Percentiles rank a stretch among this genome's conserved stretches.
phyloP scores from a whole-genome alignment of 805 yeast genomes.

The Wickerhamiella lipophila region DNA sequence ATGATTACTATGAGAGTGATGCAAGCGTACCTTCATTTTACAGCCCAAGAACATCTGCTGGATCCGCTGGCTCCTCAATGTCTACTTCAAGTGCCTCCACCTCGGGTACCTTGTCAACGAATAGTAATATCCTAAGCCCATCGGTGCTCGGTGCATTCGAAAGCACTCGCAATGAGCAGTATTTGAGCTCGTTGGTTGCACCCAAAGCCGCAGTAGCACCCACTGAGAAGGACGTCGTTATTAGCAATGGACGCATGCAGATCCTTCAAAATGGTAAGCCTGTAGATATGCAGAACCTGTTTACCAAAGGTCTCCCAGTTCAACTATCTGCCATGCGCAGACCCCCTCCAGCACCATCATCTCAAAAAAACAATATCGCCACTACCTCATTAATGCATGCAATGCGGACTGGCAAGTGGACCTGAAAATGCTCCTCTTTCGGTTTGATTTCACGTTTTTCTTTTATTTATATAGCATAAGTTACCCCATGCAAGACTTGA shows the following conservation, averaged over 20 bases:
- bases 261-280: slow-evolving; percentile 17
- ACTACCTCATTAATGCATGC: slow-evolving; percentile 13
- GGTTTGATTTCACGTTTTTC: neutral
- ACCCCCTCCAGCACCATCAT: neutral
- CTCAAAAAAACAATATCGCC: slow-evolving; percentile 12
- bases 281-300: slow-evolving; percentile 26
- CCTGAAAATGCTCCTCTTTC: neutral
- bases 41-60: neutral
- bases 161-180: slow-evolving; percentile 11
- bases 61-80: slow-evolving; percentile 1
- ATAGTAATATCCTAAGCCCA: slow-evolving; percentile 4
- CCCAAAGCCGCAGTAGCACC: neutral
- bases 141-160: slow-evolving; percentile 14
- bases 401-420: slow-evolving; percentile 14
- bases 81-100: neutral
- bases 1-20: neutral
- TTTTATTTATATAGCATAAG: slow-evolving; percentile 9
- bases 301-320: slow-evolving; percentile 14
- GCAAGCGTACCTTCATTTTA: neutral
- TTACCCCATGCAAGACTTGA: neutral
- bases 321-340: neutral
- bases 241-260: slow-evolving; percentile 23
- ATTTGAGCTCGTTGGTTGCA: neutral
- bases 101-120: neutral
- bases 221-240: slow-evolving; percentile 8